Evolutionary conservation across 1,284 basidiomycete genomes (phyloP), one percentile per base, ranked within the genome.

Genomic region (Pascua guehoae): DNA sequence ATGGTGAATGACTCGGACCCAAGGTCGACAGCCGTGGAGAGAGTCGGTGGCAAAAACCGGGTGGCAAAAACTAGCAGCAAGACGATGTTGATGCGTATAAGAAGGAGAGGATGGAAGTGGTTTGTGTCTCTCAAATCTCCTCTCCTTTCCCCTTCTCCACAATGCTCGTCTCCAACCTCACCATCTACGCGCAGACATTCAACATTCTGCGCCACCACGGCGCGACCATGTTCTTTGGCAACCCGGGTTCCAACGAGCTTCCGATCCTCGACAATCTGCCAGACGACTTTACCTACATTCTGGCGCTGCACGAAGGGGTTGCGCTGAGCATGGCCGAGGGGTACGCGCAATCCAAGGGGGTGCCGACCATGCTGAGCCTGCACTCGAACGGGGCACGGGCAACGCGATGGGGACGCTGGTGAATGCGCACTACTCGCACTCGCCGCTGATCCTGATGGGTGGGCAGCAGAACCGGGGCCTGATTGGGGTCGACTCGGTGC

Each of bases 361-460:
- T 15, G 14, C 54, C 58, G 7, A 49, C 45, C 8, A 17, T 60
- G 0, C 51, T 60, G n/a, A 51, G 41, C 24, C 49, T 60, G 47
- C 58, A 60, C 45, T 51, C 58, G 14, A 52, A 51, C 8, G 42
- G 41, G 58, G 58, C 3, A 56, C 36, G 14, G 58, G 58, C 5
- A 60, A 60, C 39, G 58, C 48, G 2, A 60, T 60, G 58, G 58
- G 58, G 14, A 52, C 51, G 24, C 54, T 60, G 16, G 56, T 54
- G 8, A 60, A 60, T 41, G 54, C 54, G 12, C 42, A 41, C 10
- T 53, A 56, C 48, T 38, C 58, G 5, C 58, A 60, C 49, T 51
- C 49, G 8, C 58, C 58, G 8, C 51, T 60, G 9, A 54, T 60
- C 8, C n/a, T 60, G 12, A 40, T 60, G 10, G 58, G 54, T 0